Percentiles rank a stretch among this genome's conserved stretches.
These are phyloP conservation scores for Lepidium didymum DNA, from an alignment of 345 rosid genomes.

Conservation along the genomic window DNA sequence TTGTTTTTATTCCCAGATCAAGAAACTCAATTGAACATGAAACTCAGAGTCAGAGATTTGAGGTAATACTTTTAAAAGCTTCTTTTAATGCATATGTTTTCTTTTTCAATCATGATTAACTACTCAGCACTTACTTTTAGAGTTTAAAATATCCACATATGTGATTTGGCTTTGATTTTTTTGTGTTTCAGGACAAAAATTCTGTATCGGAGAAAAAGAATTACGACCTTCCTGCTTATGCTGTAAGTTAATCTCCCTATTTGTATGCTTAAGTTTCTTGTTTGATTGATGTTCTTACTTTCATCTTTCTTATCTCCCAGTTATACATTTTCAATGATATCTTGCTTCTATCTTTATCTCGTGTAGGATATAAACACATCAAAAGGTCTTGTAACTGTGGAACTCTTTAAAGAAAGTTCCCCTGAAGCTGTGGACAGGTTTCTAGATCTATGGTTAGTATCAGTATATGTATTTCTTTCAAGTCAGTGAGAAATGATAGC, in stretches of 20 bases:
- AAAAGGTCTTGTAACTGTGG: slow-evolving; percentile 61
- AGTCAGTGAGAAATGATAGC: not conserved
- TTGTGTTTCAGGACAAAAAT: slow-evolving; percentile 40
- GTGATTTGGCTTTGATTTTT: slow-evolving; percentile 1
- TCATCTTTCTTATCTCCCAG: not conserved
- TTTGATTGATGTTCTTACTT: not conserved
- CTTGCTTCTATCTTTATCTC: not conserved
- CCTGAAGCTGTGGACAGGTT: slow-evolving; percentile 75
- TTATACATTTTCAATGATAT: not conserved
- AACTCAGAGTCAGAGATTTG: slow-evolving; percentile 29
- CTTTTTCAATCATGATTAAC: not conserved
- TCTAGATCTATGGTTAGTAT: slow-evolving; percentile 60
- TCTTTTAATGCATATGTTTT: not conserved
- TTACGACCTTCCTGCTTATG: slow-evolving; percentile 71
- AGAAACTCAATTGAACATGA: slow-evolving; percentile 25
- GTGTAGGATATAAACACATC: slow-evolving; percentile 69
- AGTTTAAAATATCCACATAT: not conserved
- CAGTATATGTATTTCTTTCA: not conserved
- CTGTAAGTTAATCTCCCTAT: slow-evolving; percentile 43
- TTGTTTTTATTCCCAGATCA: slow-evolving; percentile 26
- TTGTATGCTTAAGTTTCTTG: not conserved
- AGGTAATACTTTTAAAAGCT: slow-evolving; percentile 24
- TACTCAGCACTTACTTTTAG: not conserved
- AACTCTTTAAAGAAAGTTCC: slow-evolving; percentile 64
- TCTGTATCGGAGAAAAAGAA: slow-evolving; percentile 38